Percentiles rank a stretch among this genome's conserved stretches.
Evolutionary conservation across 805 yeast species (phyloP).

Genomic region (Yamadazyma laniorum): DNA sequence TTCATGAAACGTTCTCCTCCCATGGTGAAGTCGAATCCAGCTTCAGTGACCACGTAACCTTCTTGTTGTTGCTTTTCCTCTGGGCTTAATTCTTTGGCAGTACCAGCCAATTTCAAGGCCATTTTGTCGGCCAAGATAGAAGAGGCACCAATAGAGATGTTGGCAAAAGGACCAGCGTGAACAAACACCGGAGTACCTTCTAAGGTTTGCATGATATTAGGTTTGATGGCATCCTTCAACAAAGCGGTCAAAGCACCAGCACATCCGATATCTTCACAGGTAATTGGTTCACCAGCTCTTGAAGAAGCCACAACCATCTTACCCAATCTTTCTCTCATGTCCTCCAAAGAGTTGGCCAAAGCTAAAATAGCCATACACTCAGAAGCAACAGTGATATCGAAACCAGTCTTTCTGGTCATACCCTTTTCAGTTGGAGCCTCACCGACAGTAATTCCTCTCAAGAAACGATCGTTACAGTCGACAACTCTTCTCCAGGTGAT

Average conservation of each 20-base stretch:
- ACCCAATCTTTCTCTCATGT: conserved; percentile 73
- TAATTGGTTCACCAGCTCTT: conserved; percentile 66
- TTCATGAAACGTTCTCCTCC: conserved; percentile 87
- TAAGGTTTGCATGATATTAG: conserved; percentile 82
- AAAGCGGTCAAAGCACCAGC: conserved; percentile 85
- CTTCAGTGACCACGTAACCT: conserved; percentile 83
- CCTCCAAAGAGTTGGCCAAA: conserved; percentile 63
- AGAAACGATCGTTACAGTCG: conserved; percentile 78
- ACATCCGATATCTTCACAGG: conserved; percentile 81
- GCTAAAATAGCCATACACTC: conserved; percentile 87
- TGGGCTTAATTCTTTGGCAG: conserved; percentile 44
- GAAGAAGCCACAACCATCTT: conserved; percentile 72
- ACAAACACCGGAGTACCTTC: conserved; percentile 88
- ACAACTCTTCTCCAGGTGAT: conserved; percentile 84
- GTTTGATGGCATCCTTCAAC: conserved; percentile 78
- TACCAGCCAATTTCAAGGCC: conserved; percentile 78
- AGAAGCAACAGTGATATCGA: conserved; percentile 82
- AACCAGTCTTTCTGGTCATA: conserved; percentile 69
- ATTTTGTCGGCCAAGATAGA: conserved; percentile 79
- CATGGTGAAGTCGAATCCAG: conserved; percentile 89
- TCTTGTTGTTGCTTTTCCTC: conserved; percentile 48
- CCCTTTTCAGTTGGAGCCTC: conserved; percentile 70
- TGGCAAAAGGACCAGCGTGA: conserved; percentile 89
- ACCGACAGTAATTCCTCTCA: conserved; percentile 76
- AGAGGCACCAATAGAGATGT: conserved; percentile 83